Evolutionary conservation across 2,329 filamentous ascomycete species (phyloP).

Genomic region (Basipetospora chlamydospora): DNA sequence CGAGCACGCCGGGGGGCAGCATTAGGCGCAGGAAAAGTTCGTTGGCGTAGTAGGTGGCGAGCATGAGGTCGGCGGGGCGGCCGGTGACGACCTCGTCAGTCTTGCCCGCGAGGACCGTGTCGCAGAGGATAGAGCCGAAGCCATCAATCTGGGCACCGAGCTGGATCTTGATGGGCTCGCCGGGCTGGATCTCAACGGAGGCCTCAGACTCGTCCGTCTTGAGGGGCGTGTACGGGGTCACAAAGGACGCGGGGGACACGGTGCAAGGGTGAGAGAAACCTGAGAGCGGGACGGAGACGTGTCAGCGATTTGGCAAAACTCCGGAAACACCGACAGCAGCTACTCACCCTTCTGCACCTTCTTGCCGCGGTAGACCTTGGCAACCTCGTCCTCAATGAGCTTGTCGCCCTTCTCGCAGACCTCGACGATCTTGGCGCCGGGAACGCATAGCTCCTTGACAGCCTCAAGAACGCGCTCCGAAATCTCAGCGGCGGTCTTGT

Average conservation of each 20-base stretch:
- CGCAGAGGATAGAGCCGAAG: conserved; percentile 90
- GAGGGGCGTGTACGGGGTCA: conserved; percentile 93
- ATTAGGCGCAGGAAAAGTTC: conserved; percentile 85
- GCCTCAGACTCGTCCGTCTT: conserved; percentile 78
- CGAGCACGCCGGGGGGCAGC: conserved; percentile 76
- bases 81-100: conserved; percentile 53
- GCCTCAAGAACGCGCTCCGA: conserved; percentile 89
- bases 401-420: conserved; percentile 94
- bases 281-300: conserved; percentile 17
- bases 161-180: conserved; percentile 91
- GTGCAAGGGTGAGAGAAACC: conserved; percentile 90
- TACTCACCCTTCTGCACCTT: conserved; percentile 73
- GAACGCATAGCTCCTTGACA: conserved; percentile 58
- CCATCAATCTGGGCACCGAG: conserved; percentile 98
- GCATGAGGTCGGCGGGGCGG: conserved; percentile 70
- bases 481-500: conserved; percentile 92
- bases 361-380: conserved; percentile 97
- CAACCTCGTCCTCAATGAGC: conserved; percentile 81
- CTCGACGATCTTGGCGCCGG: conserved; percentile 83
- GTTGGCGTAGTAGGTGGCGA: conserved; percentile 90
- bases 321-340: neutral
- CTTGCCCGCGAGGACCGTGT: conserved; percentile 67
- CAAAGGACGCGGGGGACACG: conserved; percentile 81
- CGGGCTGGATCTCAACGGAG: conserved; percentile 60
- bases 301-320: no score